These are phyloP conservation scores for Podila epicladia DNA, from an alignment of 192 early-diverging fungal genomes.

Conservation along the genomic window DNA sequence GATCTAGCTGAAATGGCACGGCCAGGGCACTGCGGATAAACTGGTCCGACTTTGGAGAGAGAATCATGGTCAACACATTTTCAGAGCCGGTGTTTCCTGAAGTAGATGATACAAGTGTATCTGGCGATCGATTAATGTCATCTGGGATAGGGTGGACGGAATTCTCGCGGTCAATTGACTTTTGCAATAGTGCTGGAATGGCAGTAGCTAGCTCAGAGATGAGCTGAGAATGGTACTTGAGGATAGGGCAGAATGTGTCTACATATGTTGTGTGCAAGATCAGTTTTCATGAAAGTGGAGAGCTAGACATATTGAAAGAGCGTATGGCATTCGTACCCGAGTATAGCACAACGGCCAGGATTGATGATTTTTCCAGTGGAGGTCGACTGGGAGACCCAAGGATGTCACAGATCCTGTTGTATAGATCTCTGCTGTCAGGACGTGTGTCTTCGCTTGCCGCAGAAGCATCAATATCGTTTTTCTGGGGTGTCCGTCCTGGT, in stretches of 20 bases:
- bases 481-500: too few species aligned
- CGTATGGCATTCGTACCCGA: constrained; percentile 10
- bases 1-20: constrained; percentile 27
- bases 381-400: too few species aligned
- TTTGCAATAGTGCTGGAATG: constrained; percentile 8
- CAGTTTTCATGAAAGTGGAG: neutral
- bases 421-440: neutral
- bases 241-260: constrained; percentile 34
- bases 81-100: too few species aligned
- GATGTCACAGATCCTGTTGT: constrained; percentile 1
- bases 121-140: too few species aligned
- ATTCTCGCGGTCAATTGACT: too few species aligned
- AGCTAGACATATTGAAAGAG: neutral
- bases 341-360: constrained; percentile 6
- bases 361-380: too few species aligned
- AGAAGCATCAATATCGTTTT: too few species aligned
- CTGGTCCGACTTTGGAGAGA: constrained; percentile 28
- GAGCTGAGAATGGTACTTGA: constrained; percentile 35
- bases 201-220: constrained; percentile 27
- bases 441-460: too few species aligned
- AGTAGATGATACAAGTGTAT: too few species aligned
- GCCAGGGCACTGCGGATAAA: constrained; percentile 11
- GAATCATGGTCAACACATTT: constrained; percentile 6
- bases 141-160: too few species aligned
- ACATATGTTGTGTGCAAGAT: neutral